Evolutionary conservation across 371 early-diverging fungal species (phyloP).

Genomic region (Apophysomyces variabilis): DNA sequence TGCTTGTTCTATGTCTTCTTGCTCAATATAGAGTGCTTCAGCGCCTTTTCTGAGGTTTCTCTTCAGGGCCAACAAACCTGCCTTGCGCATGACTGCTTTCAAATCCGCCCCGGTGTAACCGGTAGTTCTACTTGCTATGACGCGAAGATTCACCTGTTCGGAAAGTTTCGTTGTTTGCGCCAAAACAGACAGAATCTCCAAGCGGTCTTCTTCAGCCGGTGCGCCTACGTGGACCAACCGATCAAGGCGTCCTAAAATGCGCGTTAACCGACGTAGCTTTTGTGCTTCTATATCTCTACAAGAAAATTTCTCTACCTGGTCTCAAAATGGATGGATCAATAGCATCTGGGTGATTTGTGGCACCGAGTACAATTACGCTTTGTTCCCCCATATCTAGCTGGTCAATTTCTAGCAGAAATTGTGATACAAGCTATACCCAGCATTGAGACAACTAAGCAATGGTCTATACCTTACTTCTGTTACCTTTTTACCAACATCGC

Average conservation of each 20-base stretch:
- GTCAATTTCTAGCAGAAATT: constrained; percentile 87
- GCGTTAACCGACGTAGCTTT: neutral
- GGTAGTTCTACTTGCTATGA: constrained; percentile 52
- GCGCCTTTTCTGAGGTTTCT: neutral
- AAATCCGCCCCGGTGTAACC: constrained; percentile 86
- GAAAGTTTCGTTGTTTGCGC: constrained; percentile 55
- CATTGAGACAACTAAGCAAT: neutral
- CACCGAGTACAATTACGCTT: constrained; percentile 75
- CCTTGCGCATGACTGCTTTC: constrained; percentile 78
- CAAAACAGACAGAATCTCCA: constrained; percentile 74
- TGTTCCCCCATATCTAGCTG: constrained; percentile 49
- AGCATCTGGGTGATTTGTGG: constrained; percentile 88
- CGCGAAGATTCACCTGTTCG: constrained; percentile 54
- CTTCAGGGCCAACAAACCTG: constrained; percentile 66
- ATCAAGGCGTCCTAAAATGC: constrained; percentile 79
- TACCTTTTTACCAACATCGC: constrained; percentile 70
- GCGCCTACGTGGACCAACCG: constrained; percentile 76
- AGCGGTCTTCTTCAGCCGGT: constrained; percentile 71
- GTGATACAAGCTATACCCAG: constrained; percentile 59
- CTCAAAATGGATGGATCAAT: constrained; percentile 83
- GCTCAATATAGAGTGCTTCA: constrained; percentile 1
- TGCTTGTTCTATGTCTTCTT: constrained; percentile 14
- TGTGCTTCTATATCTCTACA: neutral
- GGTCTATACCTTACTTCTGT: neutral
- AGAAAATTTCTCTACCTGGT: constrained; percentile 64